phyloP scores from a whole-genome alignment of 495 filamentous ascomycete genomes.

The Trichoderma virens region DNA sequence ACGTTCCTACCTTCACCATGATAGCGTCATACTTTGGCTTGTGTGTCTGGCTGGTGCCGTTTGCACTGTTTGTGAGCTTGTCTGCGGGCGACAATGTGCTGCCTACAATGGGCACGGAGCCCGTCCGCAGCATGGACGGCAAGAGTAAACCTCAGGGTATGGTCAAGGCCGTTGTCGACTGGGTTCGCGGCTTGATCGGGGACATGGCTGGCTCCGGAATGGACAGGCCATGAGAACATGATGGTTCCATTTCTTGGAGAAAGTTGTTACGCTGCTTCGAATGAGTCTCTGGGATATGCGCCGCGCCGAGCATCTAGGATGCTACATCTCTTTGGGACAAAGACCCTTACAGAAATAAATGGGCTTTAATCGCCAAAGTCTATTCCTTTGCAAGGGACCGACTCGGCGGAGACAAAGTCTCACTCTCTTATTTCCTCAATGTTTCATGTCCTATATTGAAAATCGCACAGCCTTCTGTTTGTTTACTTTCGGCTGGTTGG shows the following conservation, averaged over 20 bases:
- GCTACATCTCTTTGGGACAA: conserved; percentile 12
- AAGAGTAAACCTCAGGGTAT: conserved; percentile 67
- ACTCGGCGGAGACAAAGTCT: neutral
- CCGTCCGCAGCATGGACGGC: conserved; percentile 31
- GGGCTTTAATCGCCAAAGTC: conserved; percentile 14
- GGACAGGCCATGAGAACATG: conserved; percentile 29
- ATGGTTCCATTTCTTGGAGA: neutral
- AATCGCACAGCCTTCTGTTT: conserved; percentile 1
- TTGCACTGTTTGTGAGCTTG: conserved; percentile 87
- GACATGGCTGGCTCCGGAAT: conserved; percentile 66
- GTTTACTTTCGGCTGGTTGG: neutral
- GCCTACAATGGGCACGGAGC: conserved; percentile 62
- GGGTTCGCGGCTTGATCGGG: conserved; percentile 61
- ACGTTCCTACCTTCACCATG: conserved; percentile 82
- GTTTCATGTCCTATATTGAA: neutral
- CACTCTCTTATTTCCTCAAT: conserved; percentile 5
- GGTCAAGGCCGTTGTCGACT: conserved; percentile 83
- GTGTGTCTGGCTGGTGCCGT: conserved; percentile 94
- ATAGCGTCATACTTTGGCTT: conserved; percentile 94
- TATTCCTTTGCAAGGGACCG: conserved; percentile 13
- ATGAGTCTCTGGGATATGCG: neutral
- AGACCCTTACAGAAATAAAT: conserved; percentile 9
- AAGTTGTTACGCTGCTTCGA: neutral
- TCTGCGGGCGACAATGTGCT: conserved; percentile 91
- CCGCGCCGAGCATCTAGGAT: neutral